phyloP scores from a whole-genome alignment of 2,329 filamentous ascomycete species.

The Chaetomiaceae sp. region DNA sequence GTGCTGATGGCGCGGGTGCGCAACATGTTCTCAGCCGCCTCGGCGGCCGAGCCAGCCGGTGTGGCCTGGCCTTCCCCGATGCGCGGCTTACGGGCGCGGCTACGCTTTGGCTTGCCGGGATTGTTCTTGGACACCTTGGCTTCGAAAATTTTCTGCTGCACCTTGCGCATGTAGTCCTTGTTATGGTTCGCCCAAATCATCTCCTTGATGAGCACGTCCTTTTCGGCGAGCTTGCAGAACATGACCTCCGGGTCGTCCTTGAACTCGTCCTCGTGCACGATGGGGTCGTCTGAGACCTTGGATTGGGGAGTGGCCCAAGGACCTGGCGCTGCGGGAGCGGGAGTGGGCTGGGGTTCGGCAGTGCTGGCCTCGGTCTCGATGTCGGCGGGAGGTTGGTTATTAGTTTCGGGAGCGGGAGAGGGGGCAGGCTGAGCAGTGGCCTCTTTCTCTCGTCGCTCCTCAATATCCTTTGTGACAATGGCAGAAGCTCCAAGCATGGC shows the following conservation, averaged over 20 bases:
- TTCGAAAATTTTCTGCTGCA: slow-evolving; percentile 78
- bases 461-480: slow-evolving; percentile 13
- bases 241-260: slow-evolving; percentile 82
- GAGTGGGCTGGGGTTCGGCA: background rate
- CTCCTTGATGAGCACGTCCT: slow-evolving; percentile 79
- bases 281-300: slow-evolving; percentile 51
- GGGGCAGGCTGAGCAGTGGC: background rate
- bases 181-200: slow-evolving; percentile 93
- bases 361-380: background rate
- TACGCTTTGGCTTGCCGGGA: slow-evolving; percentile 54
- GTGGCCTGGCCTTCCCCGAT: slow-evolving; percentile 62
- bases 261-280: slow-evolving; percentile 77
- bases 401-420: background rate
- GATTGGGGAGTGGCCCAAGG: slow-evolving; percentile 6
- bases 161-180: slow-evolving; percentile 82
- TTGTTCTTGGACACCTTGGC: slow-evolving; percentile 52
- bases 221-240: slow-evolving; percentile 68
- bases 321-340: background rate
- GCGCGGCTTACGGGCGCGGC: slow-evolving; percentile 44
- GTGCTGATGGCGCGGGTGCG: slow-evolving; percentile 65
- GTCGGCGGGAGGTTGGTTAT: background rate
- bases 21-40: slow-evolving; percentile 63
- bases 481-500: slow-evolving; percentile 37
- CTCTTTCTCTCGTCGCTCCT: slow-evolving; percentile 12
- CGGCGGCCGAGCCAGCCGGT: slow-evolving; percentile 62